Base-by-base conservation (phyloP, 805 yeast species). In the Blastobotrys muscicola region DNA sequence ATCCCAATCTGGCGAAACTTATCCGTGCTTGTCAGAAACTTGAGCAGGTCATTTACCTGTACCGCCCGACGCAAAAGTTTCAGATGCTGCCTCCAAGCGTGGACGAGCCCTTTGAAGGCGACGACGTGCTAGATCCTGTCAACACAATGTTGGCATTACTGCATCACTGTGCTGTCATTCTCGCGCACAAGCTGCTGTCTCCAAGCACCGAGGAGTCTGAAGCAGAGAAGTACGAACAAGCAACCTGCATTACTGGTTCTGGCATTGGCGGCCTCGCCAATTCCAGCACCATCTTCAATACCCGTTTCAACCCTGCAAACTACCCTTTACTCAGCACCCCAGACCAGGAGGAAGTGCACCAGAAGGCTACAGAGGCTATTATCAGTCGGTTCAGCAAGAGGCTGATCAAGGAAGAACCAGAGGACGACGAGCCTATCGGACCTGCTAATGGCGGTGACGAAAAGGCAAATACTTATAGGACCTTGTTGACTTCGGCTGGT, bases 11-110 rank as follows among this genome's bases (percentile, higher is more conserved):
- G 26, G 48, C 57, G 12, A 53, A 59, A 3, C 50, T 69, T 14
- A 62, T 65, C 31, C 56, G 58, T 33, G 58, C 59, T 12, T 61
- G 64, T 29, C 36, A 49, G 14, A 48, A 57, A 16, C 53, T 67
- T 38, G 72, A 68, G 45, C 52, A 58, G 33, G 69, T 68, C 41
- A 52, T 67, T 20, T 53, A 60, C 34, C 52, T 65, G 42, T 67
- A 66, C 52, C 65, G 68, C 35, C 72, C 72, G 4, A 15, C 34
- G 14, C 39, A 34, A 29, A 41, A n/a, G 13, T 42, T 31, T 12
- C 20, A 26, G 20, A 20, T 36, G n/a, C 38, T 56, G 3, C 61
- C 61, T 13, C 48, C 51, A 3, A 58, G 45, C 26, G 57, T 57
- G 7, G 60, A 58, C 41, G 46, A 48, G 33, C 30, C 48, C 20